These are phyloP conservation scores for Irineochytrium annulatum DNA, from an alignment of 192 early-diverging fungal species.

Conservation along the genomic window DNA sequence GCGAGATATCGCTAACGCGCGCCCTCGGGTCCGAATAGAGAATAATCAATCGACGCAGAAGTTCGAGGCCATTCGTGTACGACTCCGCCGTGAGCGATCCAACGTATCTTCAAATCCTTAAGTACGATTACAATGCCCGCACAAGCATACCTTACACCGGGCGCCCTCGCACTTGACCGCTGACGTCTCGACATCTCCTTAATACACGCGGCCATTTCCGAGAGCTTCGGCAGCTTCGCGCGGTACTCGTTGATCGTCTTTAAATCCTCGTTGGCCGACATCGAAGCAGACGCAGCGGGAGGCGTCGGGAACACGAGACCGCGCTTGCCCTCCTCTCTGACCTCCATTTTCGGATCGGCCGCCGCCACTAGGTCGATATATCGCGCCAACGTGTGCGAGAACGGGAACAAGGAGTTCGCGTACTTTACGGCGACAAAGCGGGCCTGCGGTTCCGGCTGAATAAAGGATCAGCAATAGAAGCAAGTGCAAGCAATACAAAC, in stretches of 20 bases:
- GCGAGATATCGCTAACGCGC: background rate
- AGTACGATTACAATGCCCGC: background rate
- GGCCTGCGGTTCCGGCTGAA: slow-evolving; percentile 37
- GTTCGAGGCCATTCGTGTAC: slow-evolving; percentile 57
- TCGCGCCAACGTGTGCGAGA: slow-evolving; percentile 34
- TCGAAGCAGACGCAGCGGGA: background rate
- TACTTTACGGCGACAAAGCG: slow-evolving; percentile 43
- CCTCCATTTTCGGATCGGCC: slow-evolving; percentile 45
- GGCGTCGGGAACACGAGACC: slow-evolving; percentile 45
- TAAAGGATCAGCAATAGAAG: background rate
- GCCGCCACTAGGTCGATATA: slow-evolving; percentile 38
- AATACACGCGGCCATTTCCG: slow-evolving; percentile 8
- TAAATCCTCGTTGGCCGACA: background rate
- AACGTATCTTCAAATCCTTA: slow-evolving; percentile 27
- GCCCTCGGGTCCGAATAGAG: slow-evolving; percentile 46
- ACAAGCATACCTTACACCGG: slow-evolving; percentile 18
- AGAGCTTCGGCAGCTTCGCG: slow-evolving; percentile 22
- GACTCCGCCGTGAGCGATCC: slow-evolving; percentile 58
- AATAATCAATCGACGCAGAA: slow-evolving; percentile 61
- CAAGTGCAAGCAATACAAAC: slow-evolving; percentile 8
- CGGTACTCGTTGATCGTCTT: slow-evolving; percentile 3
- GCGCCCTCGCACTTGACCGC: slow-evolving; percentile 1
- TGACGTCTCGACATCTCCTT: slow-evolving; percentile 4
- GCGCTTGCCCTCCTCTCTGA: slow-evolving; percentile 39
- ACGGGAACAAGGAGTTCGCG: slow-evolving; percentile 44